Percentiles rank a stretch among this genome's conserved stretches.
phyloP scores from a whole-genome alignment of 129 eudicot species.

The Glebionis coronaria region DNA sequence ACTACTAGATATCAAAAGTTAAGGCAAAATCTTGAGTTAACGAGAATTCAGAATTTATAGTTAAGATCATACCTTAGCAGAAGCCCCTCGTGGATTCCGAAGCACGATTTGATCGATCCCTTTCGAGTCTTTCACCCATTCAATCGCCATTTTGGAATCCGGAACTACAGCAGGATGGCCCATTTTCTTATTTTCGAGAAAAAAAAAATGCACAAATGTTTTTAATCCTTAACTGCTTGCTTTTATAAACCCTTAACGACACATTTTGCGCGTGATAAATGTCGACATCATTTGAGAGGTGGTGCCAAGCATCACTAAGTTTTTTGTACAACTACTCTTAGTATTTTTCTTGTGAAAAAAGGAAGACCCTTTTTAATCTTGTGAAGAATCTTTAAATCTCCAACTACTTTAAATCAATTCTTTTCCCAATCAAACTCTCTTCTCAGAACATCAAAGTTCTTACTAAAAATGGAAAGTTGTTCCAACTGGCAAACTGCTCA shows the following conservation, averaged over 20 bases:
- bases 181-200: conserved; percentile 29
- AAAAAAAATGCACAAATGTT: conserved; percentile 18
- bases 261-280: conserved; percentile 21
- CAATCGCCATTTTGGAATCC: conserved; percentile 38
- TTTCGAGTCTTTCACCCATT: conserved; percentile 53
- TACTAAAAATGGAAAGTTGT: conserved; percentile 26
- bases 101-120: conserved; percentile 67
- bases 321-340: conserved; percentile 22
- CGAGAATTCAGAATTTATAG: neutral
- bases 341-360: conserved; percentile 32
- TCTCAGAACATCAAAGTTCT: conserved; percentile 14
- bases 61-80: conserved; percentile 46
- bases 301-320: conserved; percentile 27
- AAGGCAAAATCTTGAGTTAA: conserved; percentile 9
- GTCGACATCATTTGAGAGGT: conserved; percentile 21
- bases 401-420: conserved; percentile 21
- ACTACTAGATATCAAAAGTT: neutral
- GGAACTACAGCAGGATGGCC: conserved; percentile 38
- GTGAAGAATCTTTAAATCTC: conserved; percentile 29
- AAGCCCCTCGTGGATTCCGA: conserved; percentile 61
- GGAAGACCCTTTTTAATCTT: conserved; percentile 21
- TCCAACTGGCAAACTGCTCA: conserved; percentile 12
- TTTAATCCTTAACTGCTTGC: conserved; percentile 7
- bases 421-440: conserved; percentile 17
- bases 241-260: conserved; percentile 25